phyloP scores from a whole-genome alignment of 2,329 filamentous ascomycete genomes.

The Coniochaeta ligniaria region DNA sequence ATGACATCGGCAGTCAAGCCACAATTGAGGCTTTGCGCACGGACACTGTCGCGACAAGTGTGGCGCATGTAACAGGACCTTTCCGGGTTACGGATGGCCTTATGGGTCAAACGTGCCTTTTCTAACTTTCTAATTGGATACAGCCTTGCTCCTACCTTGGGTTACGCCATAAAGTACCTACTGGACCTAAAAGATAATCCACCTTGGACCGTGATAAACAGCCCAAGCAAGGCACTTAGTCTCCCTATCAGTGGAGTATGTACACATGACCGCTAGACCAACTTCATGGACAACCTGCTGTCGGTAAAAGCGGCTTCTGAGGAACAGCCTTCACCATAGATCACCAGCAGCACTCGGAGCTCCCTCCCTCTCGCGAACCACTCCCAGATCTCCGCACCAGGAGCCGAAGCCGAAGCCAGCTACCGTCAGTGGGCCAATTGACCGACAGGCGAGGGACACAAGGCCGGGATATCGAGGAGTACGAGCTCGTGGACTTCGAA shows the following conservation, averaged over 20 bases:
- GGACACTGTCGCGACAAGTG: neutral
- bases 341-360: neutral
- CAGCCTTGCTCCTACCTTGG: too few species aligned
- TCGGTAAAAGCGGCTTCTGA: neutral
- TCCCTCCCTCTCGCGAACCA: constrained; percentile 1
- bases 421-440: neutral
- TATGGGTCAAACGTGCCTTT: neutral
- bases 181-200: too few species aligned
- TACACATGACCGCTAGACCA: neutral
- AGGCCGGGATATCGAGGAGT: constrained; percentile 11
- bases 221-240: neutral
- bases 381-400: neutral
- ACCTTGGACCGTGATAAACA: neutral
- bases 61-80: neutral
- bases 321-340: neutral
- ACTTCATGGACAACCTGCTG: neutral
- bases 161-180: too few species aligned
- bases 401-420: neutral
- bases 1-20: neutral
- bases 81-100: neutral
- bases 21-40: neutral
- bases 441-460: constrained; percentile 1
- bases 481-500: constrained; percentile 35
- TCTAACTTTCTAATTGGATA: neutral
- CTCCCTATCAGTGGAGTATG: neutral